Evolutionary conservation across 2,329 filamentous ascomycete species (phyloP), one percentile per base, ranked within the genome.

Genomic region (Neonectria faginata): DNA sequence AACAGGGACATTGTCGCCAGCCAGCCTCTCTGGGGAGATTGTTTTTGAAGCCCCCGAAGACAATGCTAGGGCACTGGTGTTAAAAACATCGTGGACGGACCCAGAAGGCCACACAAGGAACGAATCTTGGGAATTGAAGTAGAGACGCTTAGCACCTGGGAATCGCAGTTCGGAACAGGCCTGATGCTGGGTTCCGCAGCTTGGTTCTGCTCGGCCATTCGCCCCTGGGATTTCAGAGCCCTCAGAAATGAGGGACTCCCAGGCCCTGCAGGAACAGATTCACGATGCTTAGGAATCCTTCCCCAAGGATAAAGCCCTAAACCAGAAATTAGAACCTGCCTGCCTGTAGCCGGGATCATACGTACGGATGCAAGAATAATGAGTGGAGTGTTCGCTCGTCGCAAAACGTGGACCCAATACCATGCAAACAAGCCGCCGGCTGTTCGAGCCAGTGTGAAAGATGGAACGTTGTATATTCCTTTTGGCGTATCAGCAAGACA

Each of bases 391-490:
- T 90, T 91, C 9, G 81, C 73, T 83, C 81, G 74, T 80, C 79
- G 73, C 82, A 77, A 76, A 79, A 75, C 77, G 80, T 75, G 77
- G 81, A 81, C 84, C 94, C 94, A 97, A 80, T 92, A 96, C 85
- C 92, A 94, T 67, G 88, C 90, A 29, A 86, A 71, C 8, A 88
- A 52, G 0, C 96, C 96, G 3, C 96, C 96, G 10, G 93, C 88
- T 0, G 93, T 92, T 66, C 96, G 85, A 0, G 96, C 94, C 41
- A 99, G 83, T 0, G 96, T 99, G 76, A 99, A 99, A 0, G 93
- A 97, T 0, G 96, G 96, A 0, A 95, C 93, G 73, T 98, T 99
- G 80, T 98, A 99, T 89, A 99, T 99, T 53, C 96, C 91, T 91
- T 60, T 33, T 52, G 51, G 29, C 45, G 44, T 51, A 52, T 74